These are phyloP conservation scores for Sugiyamaella grinbergsii DNA, from an alignment of 1,139 yeast genomes.

Conservation along the genomic window DNA sequence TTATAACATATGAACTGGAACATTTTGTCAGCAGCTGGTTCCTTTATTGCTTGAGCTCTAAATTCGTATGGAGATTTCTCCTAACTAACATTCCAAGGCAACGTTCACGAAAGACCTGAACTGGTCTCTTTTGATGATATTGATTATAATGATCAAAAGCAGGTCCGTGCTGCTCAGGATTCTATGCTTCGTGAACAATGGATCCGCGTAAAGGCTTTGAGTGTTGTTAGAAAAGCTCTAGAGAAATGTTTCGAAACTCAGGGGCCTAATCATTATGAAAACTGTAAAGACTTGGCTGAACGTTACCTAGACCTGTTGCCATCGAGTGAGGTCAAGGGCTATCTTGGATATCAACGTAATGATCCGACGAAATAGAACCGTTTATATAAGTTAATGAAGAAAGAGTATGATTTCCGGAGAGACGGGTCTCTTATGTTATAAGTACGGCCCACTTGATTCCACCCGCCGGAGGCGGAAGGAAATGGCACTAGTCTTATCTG, in stretches of 20 bases:
- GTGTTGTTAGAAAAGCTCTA: conserved; percentile 70
- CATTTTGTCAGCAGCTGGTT: neutral
- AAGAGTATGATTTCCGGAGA: neutral
- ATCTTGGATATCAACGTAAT: conserved; percentile 80
- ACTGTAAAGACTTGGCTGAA: conserved; percentile 76
- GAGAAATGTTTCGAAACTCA: conserved; percentile 63
- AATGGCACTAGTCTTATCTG: no score
- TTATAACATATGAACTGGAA: neutral
- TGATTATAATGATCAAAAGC: conserved; percentile 66
- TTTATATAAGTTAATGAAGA: conserved; percentile 5
- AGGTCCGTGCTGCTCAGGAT: conserved; percentile 71
- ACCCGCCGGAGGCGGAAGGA: no score
- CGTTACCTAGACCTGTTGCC: conserved; percentile 79
- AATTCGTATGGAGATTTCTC: no score
- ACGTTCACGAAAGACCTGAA: conserved; percentile 65
- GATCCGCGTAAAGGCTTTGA: conserved; percentile 69
- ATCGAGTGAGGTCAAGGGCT: conserved; percentile 66
- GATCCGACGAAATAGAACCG: conserved; percentile 66
- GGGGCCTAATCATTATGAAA: conserved; percentile 74
- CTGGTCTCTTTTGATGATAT: conserved; percentile 82
- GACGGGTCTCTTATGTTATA: neutral
- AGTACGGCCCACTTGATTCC: no score
- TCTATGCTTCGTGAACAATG: conserved; percentile 80
- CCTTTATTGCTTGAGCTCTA: neutral
- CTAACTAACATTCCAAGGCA: conserved; percentile 23